Percentiles rank a stretch among this genome's conserved stretches.
phyloP scores from a whole-genome alignment of 2,329 filamentous ascomycete species.

The Colletotrichum sp. region DNA sequence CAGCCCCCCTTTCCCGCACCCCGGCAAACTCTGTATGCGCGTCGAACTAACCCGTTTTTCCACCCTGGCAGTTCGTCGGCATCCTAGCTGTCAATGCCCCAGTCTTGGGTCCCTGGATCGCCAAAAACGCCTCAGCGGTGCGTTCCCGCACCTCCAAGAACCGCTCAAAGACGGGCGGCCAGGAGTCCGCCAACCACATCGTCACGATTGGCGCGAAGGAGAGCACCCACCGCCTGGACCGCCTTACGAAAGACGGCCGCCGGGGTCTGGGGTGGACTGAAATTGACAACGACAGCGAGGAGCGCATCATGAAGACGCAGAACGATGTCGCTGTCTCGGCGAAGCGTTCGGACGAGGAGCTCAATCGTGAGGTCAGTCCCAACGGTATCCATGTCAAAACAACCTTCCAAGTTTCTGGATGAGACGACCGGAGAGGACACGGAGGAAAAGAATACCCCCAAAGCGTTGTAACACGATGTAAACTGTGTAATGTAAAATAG shows the following conservation, averaged over 20 bases:
- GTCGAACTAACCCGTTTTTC: background rate
- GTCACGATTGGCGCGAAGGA: conserved; percentile 25
- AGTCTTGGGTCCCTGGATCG: conserved; percentile 28
- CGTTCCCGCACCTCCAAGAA: conserved; percentile 15
- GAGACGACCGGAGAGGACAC: background rate
- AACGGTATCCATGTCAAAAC: background rate
- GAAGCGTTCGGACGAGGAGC: conserved; percentile 5
- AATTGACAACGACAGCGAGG: conserved; percentile 25
- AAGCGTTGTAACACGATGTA: background rate
- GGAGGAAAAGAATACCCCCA: background rate
- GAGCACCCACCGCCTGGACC: conserved; percentile 18
- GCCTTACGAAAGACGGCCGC: conserved; percentile 20
- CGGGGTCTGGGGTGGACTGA: conserved; percentile 24
- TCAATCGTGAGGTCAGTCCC: background rate
- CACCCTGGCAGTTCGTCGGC: conserved; percentile 25
- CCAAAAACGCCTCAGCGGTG: conserved; percentile 19
- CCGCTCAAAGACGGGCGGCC: background rate
- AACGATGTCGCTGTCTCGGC: background rate
- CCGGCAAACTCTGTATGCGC: background rate
- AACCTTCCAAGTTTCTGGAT: background rate
- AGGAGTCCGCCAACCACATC: conserved; percentile 16
- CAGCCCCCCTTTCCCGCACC: background rate
- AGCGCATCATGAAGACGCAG: conserved; percentile 19
- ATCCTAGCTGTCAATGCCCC: conserved; percentile 28
- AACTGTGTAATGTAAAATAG: background rate